A percentile compares a stretch with the other conserved stretches of the same genome.
Conservation (phyloP, 2,329 filamentous ascomycete species). For the Xylaria sp. region DNA sequence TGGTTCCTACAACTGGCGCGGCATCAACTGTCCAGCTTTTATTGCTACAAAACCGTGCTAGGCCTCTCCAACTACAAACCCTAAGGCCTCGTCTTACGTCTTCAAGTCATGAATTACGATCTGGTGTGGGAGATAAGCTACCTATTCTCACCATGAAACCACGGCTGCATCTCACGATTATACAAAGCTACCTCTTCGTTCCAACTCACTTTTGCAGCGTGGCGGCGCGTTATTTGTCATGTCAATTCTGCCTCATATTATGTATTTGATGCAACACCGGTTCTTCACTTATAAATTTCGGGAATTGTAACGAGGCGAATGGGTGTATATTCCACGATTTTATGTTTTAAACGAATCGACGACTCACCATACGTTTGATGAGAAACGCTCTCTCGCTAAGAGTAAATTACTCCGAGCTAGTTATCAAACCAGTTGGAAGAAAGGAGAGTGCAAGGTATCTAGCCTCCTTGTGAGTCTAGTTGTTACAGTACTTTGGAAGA, state of each 20-base stretch:
- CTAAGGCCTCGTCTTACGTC: neutral
- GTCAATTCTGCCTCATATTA: conserved; percentile 24
- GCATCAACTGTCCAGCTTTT: conserved; percentile 1
- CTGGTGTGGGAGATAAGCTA: neutral
- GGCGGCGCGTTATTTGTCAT: conserved; percentile 15
- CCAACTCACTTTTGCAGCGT: conserved; percentile 20
- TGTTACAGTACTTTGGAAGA: neutral
- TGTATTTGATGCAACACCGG: conserved; percentile 22
- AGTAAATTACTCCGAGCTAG: neutral
- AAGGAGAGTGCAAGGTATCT: neutral
- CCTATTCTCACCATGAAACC: conserved; percentile 20
- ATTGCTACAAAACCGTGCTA: neutral
- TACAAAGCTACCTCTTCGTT: conserved; percentile 25
- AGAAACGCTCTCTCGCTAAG: neutral
- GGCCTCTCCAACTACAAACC: neutral
- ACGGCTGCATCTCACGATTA: conserved; percentile 17
- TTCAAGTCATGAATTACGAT: conserved; percentile 6
- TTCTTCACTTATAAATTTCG: conserved; percentile 9
- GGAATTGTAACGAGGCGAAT: conserved; percentile 19
- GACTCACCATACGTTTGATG: conserved; percentile 21
- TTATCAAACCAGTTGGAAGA: neutral
- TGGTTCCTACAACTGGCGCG: neutral
- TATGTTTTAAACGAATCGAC: conserved; percentile 33
- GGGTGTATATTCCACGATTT: conserved; percentile 22
- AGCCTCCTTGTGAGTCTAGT: neutral